Percentiles rank a stretch among this genome's conserved stretches.
Conservation (phyloP, 1,139 yeast genomes). For the Taphrina deformans region DNA sequence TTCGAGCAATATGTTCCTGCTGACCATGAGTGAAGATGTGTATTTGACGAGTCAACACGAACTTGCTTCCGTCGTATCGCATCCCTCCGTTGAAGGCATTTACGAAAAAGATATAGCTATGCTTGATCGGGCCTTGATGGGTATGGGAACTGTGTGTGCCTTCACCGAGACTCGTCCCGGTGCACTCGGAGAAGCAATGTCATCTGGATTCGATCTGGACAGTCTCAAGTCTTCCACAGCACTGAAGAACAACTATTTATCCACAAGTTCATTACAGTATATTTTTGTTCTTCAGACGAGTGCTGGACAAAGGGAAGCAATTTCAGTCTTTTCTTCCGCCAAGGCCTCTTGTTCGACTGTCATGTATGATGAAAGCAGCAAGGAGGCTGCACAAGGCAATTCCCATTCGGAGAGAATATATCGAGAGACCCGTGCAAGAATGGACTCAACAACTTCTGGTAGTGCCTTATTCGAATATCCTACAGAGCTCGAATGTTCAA, state of each 20-base stretch:
- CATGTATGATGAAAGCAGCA: constrained; percentile 64
- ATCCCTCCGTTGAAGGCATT: constrained; percentile 64
- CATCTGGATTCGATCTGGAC: constrained; percentile 72
- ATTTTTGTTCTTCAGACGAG: constrained; percentile 71
- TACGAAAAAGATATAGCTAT: constrained; percentile 74
- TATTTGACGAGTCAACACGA: constrained; percentile 60
- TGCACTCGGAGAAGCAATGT: constrained; percentile 81
- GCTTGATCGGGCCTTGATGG: constrained; percentile 72
- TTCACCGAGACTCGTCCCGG: constrained; percentile 74
- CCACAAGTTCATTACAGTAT: constrained; percentile 58
- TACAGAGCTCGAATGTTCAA: constrained; percentile 52
- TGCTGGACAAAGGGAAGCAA: constrained; percentile 75
- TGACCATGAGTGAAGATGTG: constrained; percentile 66
- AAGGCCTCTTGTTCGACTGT: constrained; percentile 53
- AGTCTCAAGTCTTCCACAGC: constrained; percentile 51
- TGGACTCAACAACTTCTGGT: constrained; percentile 34
- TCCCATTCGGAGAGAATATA: constrained; percentile 59
- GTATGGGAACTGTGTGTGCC: constrained; percentile 70
- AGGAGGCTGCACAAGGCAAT: constrained; percentile 61
- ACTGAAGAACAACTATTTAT: constrained; percentile 53
- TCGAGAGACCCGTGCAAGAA: constrained; percentile 46
- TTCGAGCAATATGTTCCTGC: constrained; percentile 57
- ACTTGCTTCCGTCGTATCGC: constrained; percentile 65
- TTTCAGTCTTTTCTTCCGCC: constrained; percentile 69
- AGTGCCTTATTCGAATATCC: constrained; percentile 54